These are phyloP conservation scores for Monilinia vaccinii-corymbosi DNA, from an alignment of 2,329 filamentous ascomycete species.

Conservation along the genomic window DNA sequence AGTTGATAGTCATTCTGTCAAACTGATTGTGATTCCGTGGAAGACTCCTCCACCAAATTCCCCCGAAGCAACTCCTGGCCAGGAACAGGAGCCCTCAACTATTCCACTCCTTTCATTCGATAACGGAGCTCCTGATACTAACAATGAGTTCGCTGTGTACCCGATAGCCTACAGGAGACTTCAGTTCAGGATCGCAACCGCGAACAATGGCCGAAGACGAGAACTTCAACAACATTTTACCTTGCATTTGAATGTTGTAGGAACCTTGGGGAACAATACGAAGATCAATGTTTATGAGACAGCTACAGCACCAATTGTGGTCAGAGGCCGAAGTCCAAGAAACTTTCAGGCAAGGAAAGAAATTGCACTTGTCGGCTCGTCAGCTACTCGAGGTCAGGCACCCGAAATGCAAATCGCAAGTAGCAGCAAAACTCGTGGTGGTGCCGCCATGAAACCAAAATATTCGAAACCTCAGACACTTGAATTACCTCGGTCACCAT, in stretches of 20 bases:
- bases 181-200: constrained; percentile 89
- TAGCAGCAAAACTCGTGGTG: constrained; percentile 17
- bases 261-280: constrained; percentile 71
- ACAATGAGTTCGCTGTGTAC: constrained; percentile 72
- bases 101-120: constrained; percentile 64
- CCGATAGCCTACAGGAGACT: constrained; percentile 90
- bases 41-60: constrained; percentile 83
- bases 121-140: constrained; percentile 31
- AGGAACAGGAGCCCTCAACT: constrained; percentile 77
- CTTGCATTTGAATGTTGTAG: constrained; percentile 76
- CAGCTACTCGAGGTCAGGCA: constrained; percentile 28
- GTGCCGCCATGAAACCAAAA: constrained; percentile 18
- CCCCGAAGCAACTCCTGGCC: constrained; percentile 51
- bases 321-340: constrained; percentile 81
- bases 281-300: constrained; percentile 78
- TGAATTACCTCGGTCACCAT: constrained; percentile 27
- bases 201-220: constrained; percentile 90
- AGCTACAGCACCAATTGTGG: constrained; percentile 83
- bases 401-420: constrained; percentile 27
- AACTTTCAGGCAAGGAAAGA: constrained; percentile 95
- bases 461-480: constrained; percentile 20
- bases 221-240: constrained; percentile 96
- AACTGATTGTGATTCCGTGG: constrained; percentile 95
- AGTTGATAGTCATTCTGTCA: constrained; percentile 83
- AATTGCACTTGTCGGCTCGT: constrained; percentile 54